Evolutionary conservation across 345 rosid species (phyloP).

Genomic region (Populus nigra): DNA sequence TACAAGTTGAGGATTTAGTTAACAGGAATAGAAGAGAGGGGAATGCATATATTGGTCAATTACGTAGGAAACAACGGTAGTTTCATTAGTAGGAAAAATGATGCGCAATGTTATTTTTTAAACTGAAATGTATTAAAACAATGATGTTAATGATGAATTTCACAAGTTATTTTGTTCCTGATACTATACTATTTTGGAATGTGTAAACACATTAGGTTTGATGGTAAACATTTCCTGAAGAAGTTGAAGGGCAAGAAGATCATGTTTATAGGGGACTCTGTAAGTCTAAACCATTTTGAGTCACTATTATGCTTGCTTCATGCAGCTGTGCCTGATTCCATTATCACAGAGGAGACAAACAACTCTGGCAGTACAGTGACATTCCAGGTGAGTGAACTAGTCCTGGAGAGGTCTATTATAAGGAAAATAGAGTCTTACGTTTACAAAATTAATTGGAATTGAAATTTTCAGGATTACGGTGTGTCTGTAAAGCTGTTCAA

Average conservation of each 20-base stretch:
- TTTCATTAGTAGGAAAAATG: too few relatives aligned
- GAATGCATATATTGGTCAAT: too few relatives aligned
- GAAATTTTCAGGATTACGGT: slow-evolving; percentile 42
- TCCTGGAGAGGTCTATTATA: neutral
- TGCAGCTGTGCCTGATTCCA: slow-evolving; percentile 46
- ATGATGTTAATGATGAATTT: neutral
- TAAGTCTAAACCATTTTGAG: slow-evolving; percentile 59
- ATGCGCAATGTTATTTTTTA: too few relatives aligned
- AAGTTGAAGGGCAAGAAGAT: slow-evolving; percentile 47
- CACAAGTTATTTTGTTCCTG: neutral
- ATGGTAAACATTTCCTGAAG: slow-evolving; percentile 42
- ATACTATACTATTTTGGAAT: neutral
- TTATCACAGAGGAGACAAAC: slow-evolving; percentile 16
- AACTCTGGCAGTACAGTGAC: slow-evolving; percentile 17
- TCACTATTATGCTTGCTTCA: slow-evolving; percentile 57
- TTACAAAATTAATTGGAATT: neutral
- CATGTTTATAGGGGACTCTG: slow-evolving; percentile 64
- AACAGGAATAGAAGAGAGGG: too few relatives aligned
- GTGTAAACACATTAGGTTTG: slow-evolving; percentile 37
- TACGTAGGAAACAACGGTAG: too few relatives aligned
- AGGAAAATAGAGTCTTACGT: neutral
- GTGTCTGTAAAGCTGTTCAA: slow-evolving; percentile 42
- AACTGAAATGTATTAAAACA: too few relatives aligned
- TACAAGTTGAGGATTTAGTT: too few relatives aligned
- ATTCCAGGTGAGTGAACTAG: slow-evolving; percentile 40